These are phyloP conservation scores for Calonectria montana DNA, from an alignment of 2,329 filamentous ascomycete species.

Conservation along the genomic window DNA sequence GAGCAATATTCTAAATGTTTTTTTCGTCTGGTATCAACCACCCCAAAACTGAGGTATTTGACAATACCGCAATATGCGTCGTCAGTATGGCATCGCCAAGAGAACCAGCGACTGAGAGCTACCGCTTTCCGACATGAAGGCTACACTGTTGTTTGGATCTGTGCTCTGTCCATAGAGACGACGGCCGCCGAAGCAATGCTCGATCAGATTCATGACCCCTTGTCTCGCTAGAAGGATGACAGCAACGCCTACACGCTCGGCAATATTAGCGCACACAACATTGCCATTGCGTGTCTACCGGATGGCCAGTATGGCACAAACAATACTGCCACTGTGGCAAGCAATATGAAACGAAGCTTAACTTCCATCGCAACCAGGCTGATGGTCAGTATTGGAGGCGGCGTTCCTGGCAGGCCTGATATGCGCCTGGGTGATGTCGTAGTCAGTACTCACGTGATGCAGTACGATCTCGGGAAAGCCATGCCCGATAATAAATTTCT, in stretches of 20 bases:
- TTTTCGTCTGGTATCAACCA: no score
- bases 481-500: background rate
- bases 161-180: constrained; percentile 41
- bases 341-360: constrained; percentile 53
- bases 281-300: constrained; percentile 42
- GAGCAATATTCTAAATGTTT: no score
- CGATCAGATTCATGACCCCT: constrained; percentile 34
- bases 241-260: constrained; percentile 41
- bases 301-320: constrained; percentile 32
- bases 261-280: constrained; percentile 33
- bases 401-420: constrained; percentile 26
- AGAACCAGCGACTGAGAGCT: constrained; percentile 7
- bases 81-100: no score
- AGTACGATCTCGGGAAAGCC: constrained; percentile 39
- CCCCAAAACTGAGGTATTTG: no score
- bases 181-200: constrained; percentile 43
- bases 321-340: constrained; percentile 38
- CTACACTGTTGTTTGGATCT: constrained; percentile 49
- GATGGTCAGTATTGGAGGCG: constrained; percentile 41
- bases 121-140: background rate
- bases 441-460: constrained; percentile 39
- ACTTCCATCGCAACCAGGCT: constrained; percentile 31
- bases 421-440: constrained; percentile 41
- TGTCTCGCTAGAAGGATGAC: constrained; percentile 22
- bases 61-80: no score